phyloP scores from a whole-genome alignment of 208 protist genomes.

The Leishmania tropica region DNA sequence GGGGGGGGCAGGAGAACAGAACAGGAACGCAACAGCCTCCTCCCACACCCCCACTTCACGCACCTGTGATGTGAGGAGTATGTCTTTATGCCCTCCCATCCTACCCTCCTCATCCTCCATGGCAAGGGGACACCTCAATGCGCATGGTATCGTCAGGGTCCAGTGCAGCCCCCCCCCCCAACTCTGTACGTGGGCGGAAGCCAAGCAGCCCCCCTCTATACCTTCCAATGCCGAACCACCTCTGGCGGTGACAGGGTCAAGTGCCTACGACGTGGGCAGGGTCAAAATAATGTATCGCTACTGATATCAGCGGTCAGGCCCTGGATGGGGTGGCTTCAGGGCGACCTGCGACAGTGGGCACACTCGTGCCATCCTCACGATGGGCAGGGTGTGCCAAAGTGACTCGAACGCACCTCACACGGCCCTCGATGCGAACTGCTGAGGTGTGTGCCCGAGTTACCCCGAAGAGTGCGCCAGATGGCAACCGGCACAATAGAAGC shows the following conservation, averaged over 20 bases:
- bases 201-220: too few species aligned
- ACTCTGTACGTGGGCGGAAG: too few species aligned
- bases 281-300: neutral
- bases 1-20: too few species aligned
- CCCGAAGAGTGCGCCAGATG: neutral
- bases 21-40: too few species aligned
- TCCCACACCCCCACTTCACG: neutral
- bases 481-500: neutral
- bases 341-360: neutral
- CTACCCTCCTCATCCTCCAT: neutral
- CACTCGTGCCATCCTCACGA: neutral
- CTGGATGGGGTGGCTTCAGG: neutral
- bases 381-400: neutral
- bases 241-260: too few species aligned
- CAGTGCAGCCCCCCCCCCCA: too few species aligned
- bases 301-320: neutral
- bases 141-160: too few species aligned
- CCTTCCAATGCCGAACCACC: too few species aligned
- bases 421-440: neutral
- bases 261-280: neutral
- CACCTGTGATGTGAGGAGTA: neutral
- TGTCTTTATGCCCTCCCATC: neutral
- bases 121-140: too few species aligned
- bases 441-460: too few species aligned
- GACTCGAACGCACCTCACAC: too few species aligned